phyloP scores from a whole-genome alignment of 768 basidiomycete species.

The Leccinum uliginosum region DNA sequence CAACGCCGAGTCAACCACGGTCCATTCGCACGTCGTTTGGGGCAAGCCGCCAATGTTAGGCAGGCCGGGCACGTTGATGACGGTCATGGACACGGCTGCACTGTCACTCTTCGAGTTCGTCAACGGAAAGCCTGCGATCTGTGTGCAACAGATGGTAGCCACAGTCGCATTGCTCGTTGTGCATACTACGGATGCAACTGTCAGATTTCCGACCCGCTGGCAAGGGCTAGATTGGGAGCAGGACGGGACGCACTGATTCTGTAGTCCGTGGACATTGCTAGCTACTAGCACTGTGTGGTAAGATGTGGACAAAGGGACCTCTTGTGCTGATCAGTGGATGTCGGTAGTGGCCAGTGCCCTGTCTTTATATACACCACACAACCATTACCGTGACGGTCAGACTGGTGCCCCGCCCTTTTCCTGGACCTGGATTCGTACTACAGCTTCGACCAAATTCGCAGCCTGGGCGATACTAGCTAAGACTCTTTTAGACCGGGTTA shows the following conservation, averaged over 20 bases:
- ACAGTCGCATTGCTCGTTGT: conserved; percentile 6
- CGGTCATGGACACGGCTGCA: background rate
- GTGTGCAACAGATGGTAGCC: conserved; percentile 3
- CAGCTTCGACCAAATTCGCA: background rate
- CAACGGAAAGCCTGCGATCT: background rate
- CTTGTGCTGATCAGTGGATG: background rate
- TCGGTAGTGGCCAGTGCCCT: background rate
- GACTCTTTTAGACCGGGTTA: background rate
- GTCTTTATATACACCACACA: background rate
- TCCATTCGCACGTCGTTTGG: conserved; percentile 1
- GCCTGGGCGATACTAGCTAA: background rate
- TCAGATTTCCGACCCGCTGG: background rate
- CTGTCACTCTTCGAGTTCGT: background rate
- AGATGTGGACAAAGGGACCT: background rate
- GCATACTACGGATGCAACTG: background rate
- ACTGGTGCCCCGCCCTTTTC: background rate
- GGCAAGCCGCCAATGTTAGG: background rate
- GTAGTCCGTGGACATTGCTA: background rate
- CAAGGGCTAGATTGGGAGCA: background rate
- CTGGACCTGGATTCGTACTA: too few relatives aligned
- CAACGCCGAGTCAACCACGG: background rate
- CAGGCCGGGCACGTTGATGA: background rate
- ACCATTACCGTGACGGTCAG: background rate
- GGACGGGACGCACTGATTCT: background rate
- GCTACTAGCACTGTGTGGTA: background rate